A percentile compares a stretch with the other conserved stretches of the same genome.
Conservation (phyloP, 2,329 filamentous ascomycete species). For the Penicillium sp. region DNA sequence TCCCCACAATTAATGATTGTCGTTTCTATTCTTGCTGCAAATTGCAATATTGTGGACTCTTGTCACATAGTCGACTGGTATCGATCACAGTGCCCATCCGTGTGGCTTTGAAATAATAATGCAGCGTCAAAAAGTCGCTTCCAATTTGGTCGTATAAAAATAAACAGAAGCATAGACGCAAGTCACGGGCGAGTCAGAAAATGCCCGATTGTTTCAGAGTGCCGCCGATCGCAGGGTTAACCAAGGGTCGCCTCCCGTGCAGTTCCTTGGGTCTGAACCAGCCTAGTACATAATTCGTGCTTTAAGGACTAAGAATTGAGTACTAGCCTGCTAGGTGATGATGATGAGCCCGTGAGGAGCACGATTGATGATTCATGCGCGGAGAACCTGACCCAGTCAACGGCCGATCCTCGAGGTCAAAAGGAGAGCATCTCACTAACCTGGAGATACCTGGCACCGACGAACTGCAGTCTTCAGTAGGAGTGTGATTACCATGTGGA, state of each 20-base stretch:
- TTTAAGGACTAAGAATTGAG: not conserved
- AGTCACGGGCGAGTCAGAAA: not conserved
- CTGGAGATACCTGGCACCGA: no score
- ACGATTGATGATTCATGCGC: no score
- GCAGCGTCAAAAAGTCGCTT: not conserved
- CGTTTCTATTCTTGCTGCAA: not conserved
- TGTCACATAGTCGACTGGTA: no score
- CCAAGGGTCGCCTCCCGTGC: slow-evolving; percentile 12
- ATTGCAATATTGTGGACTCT: not conserved
- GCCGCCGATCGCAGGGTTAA: slow-evolving; percentile 1
- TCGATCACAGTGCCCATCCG: not conserved
- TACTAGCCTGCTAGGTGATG: no score
- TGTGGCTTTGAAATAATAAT: not conserved
- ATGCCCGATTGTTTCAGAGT: slow-evolving; percentile 11
- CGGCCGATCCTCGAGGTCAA: no score
- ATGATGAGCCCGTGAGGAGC: no score
- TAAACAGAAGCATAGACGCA: not conserved
- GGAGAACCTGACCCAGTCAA: no score
- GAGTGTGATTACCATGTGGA: no score
- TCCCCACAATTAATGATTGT: slow-evolving; percentile 13
- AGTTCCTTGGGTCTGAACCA: not conserved
- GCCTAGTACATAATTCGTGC: no score
- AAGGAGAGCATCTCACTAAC: no score
- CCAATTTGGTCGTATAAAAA: not conserved
- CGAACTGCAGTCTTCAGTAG: no score